Evolutionary conservation across 305 asterid genomes (phyloP), one percentile per base, ranked within the genome.

Genomic region (Rubia peregrina): DNA sequence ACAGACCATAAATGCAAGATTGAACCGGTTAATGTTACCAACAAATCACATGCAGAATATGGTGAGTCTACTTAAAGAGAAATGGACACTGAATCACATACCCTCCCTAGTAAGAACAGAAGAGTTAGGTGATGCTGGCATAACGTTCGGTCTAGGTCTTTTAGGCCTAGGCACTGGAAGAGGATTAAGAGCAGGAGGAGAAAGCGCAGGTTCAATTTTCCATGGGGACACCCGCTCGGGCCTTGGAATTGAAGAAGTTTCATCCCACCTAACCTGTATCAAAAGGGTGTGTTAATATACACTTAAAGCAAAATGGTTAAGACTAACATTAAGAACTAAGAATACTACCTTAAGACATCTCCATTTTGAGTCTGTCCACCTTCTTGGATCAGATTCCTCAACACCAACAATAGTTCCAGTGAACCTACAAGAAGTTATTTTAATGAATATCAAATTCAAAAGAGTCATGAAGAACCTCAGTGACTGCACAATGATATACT

Each of bases 201-300:
- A 73, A 55, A 85, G 91, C 24, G 93, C 95, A 30, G 85, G 98
- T 64, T 93, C 97, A 71, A 90, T 81, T 71, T 93, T 85, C 98
- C 98, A 93, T 22, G 98, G 96, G 6, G 98, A 93, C 73, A 93
- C 97, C 75, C 94, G 85, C 22, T 90, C 96, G 19, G 98, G 97
- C 62, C 96, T 87, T 67, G 88, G 76, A 64, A 88, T 80, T 55
- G 89, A 70, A 24, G 95, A 87, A 72, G 76, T 85, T 84, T 93
- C 97, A 78, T 93, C 98, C 98, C 97, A 93, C 40, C 91, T 87
- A 61, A 90, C 97, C 98, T 89, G 53, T 71, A 8, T 61, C 46
- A 38, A 68, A 61, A 63, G n/a, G 65, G 36, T 60, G 33, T 30
- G 33, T 30, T 30, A 30, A 30, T 30, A 30, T 30, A 30, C 33